Evolutionary conservation across 2,329 filamentous ascomycete species (phyloP).

Genomic region (Celoporthe dispersa): DNA sequence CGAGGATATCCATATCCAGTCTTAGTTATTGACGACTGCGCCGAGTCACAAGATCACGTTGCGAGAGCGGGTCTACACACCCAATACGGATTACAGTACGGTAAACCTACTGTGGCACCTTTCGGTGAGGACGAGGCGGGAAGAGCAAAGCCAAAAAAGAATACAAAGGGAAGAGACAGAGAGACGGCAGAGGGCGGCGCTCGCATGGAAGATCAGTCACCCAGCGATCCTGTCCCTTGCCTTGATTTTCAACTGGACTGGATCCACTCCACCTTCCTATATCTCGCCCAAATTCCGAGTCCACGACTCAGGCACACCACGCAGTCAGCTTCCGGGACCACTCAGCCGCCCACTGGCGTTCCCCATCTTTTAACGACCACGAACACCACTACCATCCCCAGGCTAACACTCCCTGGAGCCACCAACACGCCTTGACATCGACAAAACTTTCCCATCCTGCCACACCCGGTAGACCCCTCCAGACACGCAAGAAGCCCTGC

Average conservation of each 20-base stretch:
- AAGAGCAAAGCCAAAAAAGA: constrained; percentile 10
- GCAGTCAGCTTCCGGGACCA: constrained; percentile 13
- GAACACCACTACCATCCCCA: constrained; percentile 9
- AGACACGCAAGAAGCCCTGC: not conserved
- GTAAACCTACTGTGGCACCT: not conserved
- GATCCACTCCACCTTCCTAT: constrained; percentile 28
- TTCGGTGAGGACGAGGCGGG: constrained; percentile 5
- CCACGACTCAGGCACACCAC: constrained; percentile 30
- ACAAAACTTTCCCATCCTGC: constrained; percentile 7
- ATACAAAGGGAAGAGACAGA: not conserved
- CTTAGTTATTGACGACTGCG: not conserved
- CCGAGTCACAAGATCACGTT: constrained; percentile 1
- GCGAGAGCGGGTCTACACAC: not conserved
- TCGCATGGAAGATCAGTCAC: constrained; percentile 13
- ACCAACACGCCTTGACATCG: not conserved
- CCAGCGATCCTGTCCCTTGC: constrained; percentile 16
- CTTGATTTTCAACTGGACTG: constrained; percentile 22
- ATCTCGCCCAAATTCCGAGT: constrained; percentile 29
- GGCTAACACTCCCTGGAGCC: not conserved
- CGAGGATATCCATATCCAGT: not conserved
- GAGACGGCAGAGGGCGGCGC: not conserved
- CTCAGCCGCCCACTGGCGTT: not conserved
- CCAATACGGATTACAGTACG: not conserved
- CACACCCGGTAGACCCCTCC: not conserved
- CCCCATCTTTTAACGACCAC: constrained; percentile 14